phyloP scores from a whole-genome alignment of 257 asterid species.

The Avicennia marina region DNA sequence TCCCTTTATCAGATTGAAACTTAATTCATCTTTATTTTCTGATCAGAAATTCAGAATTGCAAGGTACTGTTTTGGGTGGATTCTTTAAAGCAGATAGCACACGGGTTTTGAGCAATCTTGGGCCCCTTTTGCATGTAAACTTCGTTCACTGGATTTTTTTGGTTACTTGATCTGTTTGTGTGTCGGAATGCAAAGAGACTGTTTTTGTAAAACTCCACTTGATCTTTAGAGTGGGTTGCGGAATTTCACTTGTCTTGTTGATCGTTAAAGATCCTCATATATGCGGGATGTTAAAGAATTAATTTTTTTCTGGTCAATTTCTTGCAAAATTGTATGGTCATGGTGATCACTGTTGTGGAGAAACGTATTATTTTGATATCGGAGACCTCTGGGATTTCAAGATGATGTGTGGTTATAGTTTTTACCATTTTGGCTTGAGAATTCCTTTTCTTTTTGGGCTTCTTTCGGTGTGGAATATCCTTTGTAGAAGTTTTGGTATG shows the following conservation, averaged over 20 bases:
- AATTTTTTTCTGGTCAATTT: conserved; percentile 40
- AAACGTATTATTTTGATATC: not conserved
- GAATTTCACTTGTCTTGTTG: conserved; percentile 37
- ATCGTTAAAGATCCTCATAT: conserved; percentile 32
- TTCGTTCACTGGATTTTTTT: conserved; percentile 20
- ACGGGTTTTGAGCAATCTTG: conserved; percentile 61
- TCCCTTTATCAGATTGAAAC: conserved; percentile 38
- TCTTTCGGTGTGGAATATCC: not conserved
- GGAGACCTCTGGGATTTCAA: conserved; percentile 18
- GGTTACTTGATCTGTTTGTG: conserved; percentile 60
- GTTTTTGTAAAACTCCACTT: conserved; percentile 27
- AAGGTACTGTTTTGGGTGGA: conserved; percentile 22
- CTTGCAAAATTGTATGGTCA: conserved; percentile 17
- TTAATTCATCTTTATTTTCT: conserved; percentile 28
- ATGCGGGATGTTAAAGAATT: conserved; percentile 30
- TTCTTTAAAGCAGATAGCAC: conserved; percentile 25
- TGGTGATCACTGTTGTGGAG: conserved; percentile 25
- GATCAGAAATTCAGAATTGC: conserved; percentile 22
- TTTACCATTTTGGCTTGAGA: no score
- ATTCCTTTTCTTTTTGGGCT: no score
- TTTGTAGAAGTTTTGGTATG: not conserved
- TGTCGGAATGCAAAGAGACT: no score
- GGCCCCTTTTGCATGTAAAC: conserved; percentile 44
- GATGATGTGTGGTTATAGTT: not conserved
- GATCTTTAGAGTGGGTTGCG: conserved; percentile 31